Percentiles rank a stretch among this genome's conserved stretches.
Evolutionary conservation across 352 stramenopile species (phyloP).

Genomic region (Pythium myriotylum): DNA sequence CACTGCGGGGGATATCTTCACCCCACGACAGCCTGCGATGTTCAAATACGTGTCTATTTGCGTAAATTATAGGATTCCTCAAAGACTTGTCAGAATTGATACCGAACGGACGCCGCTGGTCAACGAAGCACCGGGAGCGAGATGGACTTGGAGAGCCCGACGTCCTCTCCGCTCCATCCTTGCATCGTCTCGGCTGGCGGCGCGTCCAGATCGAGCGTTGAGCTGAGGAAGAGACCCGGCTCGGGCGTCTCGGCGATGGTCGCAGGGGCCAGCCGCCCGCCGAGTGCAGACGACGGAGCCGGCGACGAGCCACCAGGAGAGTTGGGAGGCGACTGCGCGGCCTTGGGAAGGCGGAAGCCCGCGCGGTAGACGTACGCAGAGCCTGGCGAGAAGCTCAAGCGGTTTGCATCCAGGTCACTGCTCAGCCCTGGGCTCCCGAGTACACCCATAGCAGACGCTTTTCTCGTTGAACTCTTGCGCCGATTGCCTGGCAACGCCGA

Average conservation of each 20-base stretch:
- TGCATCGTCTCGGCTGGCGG: constrained; percentile 9
- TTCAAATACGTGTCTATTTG: background rate
- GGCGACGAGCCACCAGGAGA: constrained; percentile 19
- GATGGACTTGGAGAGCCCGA: constrained; percentile 32
- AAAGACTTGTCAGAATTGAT: constrained; percentile 6
- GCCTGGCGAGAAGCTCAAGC: constrained; percentile 28
- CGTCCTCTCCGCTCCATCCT: constrained; percentile 23
- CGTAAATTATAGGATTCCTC: constrained; percentile 16
- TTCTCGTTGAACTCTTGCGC: constrained; percentile 23
- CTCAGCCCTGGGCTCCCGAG: constrained; percentile 13
- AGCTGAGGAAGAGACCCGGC: constrained; percentile 20
- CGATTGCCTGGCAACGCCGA: constrained; percentile 17
- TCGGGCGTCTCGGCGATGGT: constrained; percentile 12
- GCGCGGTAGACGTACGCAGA: constrained; percentile 31
- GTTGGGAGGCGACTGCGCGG: constrained; percentile 23
- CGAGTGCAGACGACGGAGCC: constrained; percentile 2
- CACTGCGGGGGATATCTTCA: constrained; percentile 27
- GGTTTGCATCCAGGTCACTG: constrained; percentile 26
- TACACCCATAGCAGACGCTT: constrained; percentile 16
- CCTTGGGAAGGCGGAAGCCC: constrained; percentile 34
- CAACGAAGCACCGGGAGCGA: constrained; percentile 28
- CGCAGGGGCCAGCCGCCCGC: constrained; percentile 3
- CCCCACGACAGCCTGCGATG: constrained; percentile 1
- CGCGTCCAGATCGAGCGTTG: constrained; percentile 11
- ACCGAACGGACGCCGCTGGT: constrained; percentile 9